These are phyloP conservation scores for Blepharisma stoltei DNA, from an alignment of 73 alveolate genomes.

Conservation along the genomic window DNA sequence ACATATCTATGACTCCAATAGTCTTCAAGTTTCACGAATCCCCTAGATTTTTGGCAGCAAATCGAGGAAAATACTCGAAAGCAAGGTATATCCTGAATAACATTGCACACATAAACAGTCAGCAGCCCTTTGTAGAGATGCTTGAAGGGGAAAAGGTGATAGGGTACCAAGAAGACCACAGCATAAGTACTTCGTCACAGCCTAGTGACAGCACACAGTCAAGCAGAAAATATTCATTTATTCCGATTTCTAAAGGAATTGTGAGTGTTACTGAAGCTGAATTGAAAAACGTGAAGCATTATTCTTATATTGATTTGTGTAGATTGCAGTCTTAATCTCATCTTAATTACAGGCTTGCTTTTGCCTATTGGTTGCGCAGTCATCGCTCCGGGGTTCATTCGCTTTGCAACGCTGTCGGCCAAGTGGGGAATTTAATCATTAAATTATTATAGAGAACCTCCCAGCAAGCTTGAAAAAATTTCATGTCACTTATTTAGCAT, in stretches of 20 bases:
- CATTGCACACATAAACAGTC: neutral
- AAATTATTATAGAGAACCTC: too few relatives aligned
- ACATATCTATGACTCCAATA: neutral
- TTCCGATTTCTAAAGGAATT: conserved; percentile 16
- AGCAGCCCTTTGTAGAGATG: conserved; percentile 26
- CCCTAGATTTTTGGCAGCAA: conserved; percentile 29
- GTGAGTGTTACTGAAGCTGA: conserved; percentile 22
- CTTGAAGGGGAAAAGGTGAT: conserved; percentile 32
- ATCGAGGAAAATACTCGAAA: conserved; percentile 18
- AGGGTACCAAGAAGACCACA: conserved; percentile 19
- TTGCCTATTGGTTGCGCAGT: too few relatives aligned
- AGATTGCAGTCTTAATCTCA: neutral
- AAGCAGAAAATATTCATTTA: neutral
- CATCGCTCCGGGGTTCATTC: too few relatives aligned
- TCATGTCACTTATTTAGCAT: too few relatives aligned
- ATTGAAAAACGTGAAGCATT: neutral
- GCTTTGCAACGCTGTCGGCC: too few relatives aligned
- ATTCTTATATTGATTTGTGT: neutral
- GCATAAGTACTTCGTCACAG: neutral
- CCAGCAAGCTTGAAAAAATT: too few relatives aligned
- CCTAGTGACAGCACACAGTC: conserved; percentile 10
- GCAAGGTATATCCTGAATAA: conserved; percentile 21
- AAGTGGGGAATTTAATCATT: too few relatives aligned
- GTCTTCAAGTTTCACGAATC: conserved; percentile 8
- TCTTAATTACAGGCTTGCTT: too few relatives aligned